Evolutionary conservation across 2,329 filamentous ascomycete genomes (phyloP), one percentile per base, ranked within the genome.

Genomic region (Chrysoporthe cubensis): DNA sequence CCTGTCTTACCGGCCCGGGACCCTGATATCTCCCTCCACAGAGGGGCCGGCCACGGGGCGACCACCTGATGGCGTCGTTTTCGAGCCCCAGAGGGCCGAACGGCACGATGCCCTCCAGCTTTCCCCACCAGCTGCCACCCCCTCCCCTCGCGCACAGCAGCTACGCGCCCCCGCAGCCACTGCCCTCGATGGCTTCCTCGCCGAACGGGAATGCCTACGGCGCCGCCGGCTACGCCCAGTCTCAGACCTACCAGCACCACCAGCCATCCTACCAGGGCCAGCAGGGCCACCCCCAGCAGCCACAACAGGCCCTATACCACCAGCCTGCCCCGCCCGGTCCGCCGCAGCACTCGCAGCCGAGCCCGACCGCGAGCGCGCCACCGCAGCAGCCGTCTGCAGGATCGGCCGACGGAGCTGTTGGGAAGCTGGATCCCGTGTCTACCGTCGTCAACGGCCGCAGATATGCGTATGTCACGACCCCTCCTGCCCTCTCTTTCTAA

Each of bases 161-260:
- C 54, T 70, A 70, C 14, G 26, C 65, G 26, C 54, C 62, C 16
- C 46, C 68, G 34, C 68, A 70, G n/a, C 16, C 68, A 0, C 44
- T 68, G 42, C 68, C 68, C 4, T 68, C 68, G 26, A 70, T 70
- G 68, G 68, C 66, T 11, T 48, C 68, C 16, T 62, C 68, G n/a
- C 59, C 50, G n/a, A 70, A 68, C n/a, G 68, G 68, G 18, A 64
- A 40, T 50, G 34, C 48, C 8, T 70, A 68, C 46, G 66, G 59
- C 46, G 37, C 62, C 37, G 59, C 65, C 4, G 61, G 44, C 42
- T 70, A 70, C 37, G 46, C 57, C 43, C 68, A 70, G 46, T 61
- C 68, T 26, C 66, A 68, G 21, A 16, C 61, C n/a, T 68, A 70
- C 40, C 68, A 70, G 40, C 68, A 70, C 34, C 66, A 70, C 16